Conservation (phyloP, 495 filamentous ascomycete species). For the Penicillium cataractarum region DNA sequence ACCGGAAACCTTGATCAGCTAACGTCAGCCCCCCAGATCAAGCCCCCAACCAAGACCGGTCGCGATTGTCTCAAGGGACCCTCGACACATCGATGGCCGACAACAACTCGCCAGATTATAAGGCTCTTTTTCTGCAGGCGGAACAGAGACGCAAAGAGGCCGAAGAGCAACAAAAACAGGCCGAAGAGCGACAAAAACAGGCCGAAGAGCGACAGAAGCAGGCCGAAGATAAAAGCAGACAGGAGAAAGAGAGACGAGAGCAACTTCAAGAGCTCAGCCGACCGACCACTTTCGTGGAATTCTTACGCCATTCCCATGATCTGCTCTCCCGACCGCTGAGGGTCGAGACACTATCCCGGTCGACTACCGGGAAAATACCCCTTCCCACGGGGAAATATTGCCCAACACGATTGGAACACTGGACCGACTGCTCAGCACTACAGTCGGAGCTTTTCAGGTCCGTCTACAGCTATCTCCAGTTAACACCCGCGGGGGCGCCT, state of each 20-base stretch:
- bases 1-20: slow-evolving; percentile 7
- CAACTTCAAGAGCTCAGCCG: slow-evolving; percentile 19
- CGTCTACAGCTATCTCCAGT: slow-evolving; percentile 29
- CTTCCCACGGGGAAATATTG: slow-evolving; percentile 35
- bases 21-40: slow-evolving; percentile 3
- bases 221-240: slow-evolving; percentile 10
- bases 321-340: slow-evolving; percentile 29
- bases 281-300: slow-evolving; percentile 37
- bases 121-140: slow-evolving; percentile 11
- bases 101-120: slow-evolving; percentile 9
- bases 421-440: slow-evolving; percentile 33
- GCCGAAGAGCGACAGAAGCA: background rate
- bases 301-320: slow-evolving; percentile 33
- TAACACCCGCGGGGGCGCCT: slow-evolving; percentile 14
- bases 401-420: slow-evolving; percentile 32
- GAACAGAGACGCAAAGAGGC: slow-evolving; percentile 9
- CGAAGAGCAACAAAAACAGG: slow-evolving; percentile 2
- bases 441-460: slow-evolving; percentile 34
- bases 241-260: slow-evolving; percentile 8
- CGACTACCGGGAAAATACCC: slow-evolving; percentile 34
- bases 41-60: slow-evolving; percentile 2
- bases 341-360: slow-evolving; percentile 34
- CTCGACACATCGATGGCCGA: slow-evolving; percentile 8
- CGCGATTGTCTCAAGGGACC: slow-evolving; percentile 7
- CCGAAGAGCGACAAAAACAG: background rate